Conservation (phyloP, 257 asterid genomes). For the Perilla frutescens region DNA sequence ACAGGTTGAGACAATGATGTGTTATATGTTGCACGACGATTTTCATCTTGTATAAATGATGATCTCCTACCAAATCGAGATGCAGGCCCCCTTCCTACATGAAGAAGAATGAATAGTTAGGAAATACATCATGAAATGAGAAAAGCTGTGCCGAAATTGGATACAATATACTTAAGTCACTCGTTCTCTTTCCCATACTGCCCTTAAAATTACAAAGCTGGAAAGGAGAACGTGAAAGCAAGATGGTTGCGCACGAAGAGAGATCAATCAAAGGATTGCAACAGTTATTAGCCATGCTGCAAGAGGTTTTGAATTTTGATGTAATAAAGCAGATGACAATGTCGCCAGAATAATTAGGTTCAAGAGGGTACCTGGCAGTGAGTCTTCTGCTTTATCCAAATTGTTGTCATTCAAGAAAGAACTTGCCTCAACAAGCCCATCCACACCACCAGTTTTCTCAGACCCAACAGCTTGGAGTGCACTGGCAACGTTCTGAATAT, state of each 20-base stretch:
- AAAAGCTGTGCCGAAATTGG: not conserved
- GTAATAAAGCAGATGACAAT: slow-evolving; percentile 11
- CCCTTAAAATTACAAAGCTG: slow-evolving; percentile 5
- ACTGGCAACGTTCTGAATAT: slow-evolving; percentile 52
- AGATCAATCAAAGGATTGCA: slow-evolving; percentile 1
- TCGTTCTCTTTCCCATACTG: not conserved
- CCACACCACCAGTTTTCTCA: slow-evolving; percentile 59
- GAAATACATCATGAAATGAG: slow-evolving; percentile 7
- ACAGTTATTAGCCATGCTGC: not conserved
- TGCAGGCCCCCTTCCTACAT: slow-evolving; percentile 61
- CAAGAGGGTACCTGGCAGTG: slow-evolving; percentile 59
- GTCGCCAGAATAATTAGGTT: slow-evolving; percentile 6
- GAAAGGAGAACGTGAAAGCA: slow-evolving; percentile 8
- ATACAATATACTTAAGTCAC: not conserved
- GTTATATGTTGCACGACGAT: slow-evolving; percentile 79
- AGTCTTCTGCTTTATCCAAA: slow-evolving; percentile 80
- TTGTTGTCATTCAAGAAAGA: slow-evolving; percentile 55
- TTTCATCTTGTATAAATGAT: slow-evolving; percentile 61
- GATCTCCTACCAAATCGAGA: slow-evolving; percentile 69
- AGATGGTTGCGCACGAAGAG: not conserved
- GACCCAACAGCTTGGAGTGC: slow-evolving; percentile 50
- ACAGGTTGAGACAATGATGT: slow-evolving; percentile 53
- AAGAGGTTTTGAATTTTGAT: not conserved
- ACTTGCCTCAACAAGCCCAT: slow-evolving; percentile 65
- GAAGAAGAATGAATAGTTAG: slow-evolving; percentile 29